Conservation (phyloP, 192 early-diverging fungal species). For the Oehlia diaphana region DNA sequence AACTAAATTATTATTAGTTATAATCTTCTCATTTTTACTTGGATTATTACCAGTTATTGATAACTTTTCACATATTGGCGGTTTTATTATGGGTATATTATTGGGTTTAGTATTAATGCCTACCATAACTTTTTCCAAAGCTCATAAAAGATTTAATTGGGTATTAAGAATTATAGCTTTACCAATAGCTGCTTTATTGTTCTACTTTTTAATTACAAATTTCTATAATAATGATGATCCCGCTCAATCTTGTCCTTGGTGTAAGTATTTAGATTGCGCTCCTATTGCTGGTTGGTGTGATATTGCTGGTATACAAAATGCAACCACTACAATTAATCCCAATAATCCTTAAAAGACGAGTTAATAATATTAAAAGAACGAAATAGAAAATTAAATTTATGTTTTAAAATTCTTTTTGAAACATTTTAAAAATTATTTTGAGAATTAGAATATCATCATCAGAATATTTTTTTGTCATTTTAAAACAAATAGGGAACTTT, state of each 20-base stretch:
- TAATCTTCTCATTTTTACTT: constrained; percentile 65
- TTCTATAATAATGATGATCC: constrained; percentile 51
- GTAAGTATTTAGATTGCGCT: constrained; percentile 58
- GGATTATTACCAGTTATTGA: constrained; percentile 79
- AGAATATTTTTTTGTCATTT: no score
- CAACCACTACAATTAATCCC: not conserved
- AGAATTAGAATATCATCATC: no score
- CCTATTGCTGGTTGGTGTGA: constrained; percentile 58
- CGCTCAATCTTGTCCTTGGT: constrained; percentile 55
- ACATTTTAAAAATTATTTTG: no score
- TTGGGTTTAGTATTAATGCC: constrained; percentile 74
- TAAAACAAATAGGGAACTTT: no score
- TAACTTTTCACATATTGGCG: constrained; percentile 87
- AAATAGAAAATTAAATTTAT: no score
- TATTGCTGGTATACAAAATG: constrained; percentile 9
- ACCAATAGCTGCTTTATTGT: constrained; percentile 42
- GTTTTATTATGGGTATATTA: constrained; percentile 66
- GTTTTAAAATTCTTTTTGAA: no score
- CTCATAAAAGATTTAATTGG: constrained; percentile 40
- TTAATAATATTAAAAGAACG: no score
- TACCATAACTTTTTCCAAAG: constrained; percentile 56
- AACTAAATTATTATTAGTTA: constrained; percentile 61
- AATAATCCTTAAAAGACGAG: not conserved
- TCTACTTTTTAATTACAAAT: constrained; percentile 42
- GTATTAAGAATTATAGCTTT: constrained; percentile 40